phyloP scores from a whole-genome alignment of 257 asterid species.

The Solanum tacnaense region DNA sequence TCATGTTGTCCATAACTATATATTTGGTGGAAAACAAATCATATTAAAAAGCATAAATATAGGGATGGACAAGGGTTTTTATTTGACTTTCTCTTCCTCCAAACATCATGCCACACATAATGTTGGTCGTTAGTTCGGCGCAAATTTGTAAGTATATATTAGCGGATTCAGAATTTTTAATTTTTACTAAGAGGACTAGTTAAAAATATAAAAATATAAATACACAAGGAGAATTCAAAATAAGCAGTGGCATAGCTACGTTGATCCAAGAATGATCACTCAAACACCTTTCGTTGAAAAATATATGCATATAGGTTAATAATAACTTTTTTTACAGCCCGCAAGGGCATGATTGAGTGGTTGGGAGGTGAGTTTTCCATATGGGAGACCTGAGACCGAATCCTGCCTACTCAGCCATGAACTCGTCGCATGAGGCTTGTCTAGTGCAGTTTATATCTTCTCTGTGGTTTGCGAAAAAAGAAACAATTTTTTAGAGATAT shows the following conservation, averaged over 20 bases:
- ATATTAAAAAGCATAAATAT: neutral
- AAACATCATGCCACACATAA: neutral
- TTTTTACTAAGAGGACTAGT: neutral
- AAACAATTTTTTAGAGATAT: too few relatives aligned
- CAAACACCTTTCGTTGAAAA: neutral
- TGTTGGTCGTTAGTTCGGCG: neutral
- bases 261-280: neutral
- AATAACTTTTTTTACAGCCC: too few relatives aligned
- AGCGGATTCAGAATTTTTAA: neutral
- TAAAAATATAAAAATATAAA: too few relatives aligned
- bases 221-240: neutral
- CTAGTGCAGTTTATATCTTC: too few relatives aligned
- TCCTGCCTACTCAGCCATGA: neutral
- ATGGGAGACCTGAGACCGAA: neutral
- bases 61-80: neutral
- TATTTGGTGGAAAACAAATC: neutral
- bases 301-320: too few relatives aligned
- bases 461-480: too few relatives aligned
- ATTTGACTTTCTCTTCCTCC: neutral
- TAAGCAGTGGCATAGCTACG: neutral
- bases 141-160: neutral
- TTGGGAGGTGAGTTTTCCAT: neutral
- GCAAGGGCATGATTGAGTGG: neutral
- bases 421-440: too few relatives aligned
- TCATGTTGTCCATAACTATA: neutral